Evolutionary conservation across 2,329 filamentous ascomycete genomes (phyloP), one percentile per base, ranked within the genome.

Genomic region (Phialophora tarda): DNA sequence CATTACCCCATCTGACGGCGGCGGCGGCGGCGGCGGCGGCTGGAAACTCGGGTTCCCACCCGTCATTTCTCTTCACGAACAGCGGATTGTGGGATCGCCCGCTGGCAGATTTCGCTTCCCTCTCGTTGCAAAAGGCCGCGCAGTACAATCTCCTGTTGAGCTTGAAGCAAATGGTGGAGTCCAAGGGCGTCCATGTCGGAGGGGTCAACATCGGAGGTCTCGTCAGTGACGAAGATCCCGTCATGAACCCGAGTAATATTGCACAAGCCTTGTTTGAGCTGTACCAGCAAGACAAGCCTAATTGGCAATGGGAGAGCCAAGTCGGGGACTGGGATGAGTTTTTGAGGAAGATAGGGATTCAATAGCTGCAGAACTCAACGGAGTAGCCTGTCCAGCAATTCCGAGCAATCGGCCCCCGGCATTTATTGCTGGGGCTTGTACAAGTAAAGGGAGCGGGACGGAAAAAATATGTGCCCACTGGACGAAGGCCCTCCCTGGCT

Each of bases 141-240:
- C 68, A 68, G 30, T 62, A 61, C 32, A 70, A 68, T 30, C 53
- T 70, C 14, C 32, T 62, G 47, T 28, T 61, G 28, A 68, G 65
- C 32, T 38, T 66, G 14, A 63, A 64, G 24, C 65, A 70, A 51
- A 47, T 66, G 32, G n/a, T 59, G 32, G 68, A 60, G 21, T 44
- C 63, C 30, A 51, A 66, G 26, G 72, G 75, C 4, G 71, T 73
- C 32, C 73, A 74, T 62, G 70, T 73, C 8, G 71, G 55, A 8
- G 64, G 67, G 12, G 63, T 74, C 51, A 68, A 66, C 23, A 69
- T 74, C 24, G 59, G 59, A 57, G 72, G 71, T 14, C 48, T 68
- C 4, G 65, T 74, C 11, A 64, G 48, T 11, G 61, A 65, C 14
- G 69, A 71, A 21, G 65, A 72, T 26, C 56, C 68, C 7, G 59